These are phyloP conservation scores for Phallus indusiatus DNA, from an alignment of 768 basidiomycete genomes.

Conservation along the genomic window DNA sequence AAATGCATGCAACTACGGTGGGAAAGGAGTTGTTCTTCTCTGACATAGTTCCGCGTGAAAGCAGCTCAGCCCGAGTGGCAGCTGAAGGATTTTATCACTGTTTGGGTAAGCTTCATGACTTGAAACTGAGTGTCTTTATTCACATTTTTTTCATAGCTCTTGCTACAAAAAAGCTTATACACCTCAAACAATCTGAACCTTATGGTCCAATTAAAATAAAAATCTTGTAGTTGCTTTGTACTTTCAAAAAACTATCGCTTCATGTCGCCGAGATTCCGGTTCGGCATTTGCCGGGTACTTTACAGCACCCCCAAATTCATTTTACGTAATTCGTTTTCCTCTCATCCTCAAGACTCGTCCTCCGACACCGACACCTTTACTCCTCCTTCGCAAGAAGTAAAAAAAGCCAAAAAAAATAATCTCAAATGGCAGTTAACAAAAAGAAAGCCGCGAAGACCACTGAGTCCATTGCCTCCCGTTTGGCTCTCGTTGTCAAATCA, in stretches of 20 bases:
- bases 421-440: conserved; percentile 84
- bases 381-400: neutral
- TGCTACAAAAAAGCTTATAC: conserved; percentile 63
- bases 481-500: conserved; percentile 96
- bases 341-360: neutral
- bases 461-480: conserved; percentile 87
- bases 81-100: conserved; percentile 81
- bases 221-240: conserved; percentile 23
- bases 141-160: conserved; percentile 39
- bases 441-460: conserved; percentile 91
- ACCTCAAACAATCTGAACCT: conserved; percentile 47
- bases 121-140: neutral
- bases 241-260: neutral
- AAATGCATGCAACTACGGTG: conserved; percentile 56
- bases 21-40: conserved; percentile 47
- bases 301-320: neutral
- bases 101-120: conserved; percentile 41
- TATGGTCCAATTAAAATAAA: conserved; percentile 45
- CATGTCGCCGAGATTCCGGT: neutral
- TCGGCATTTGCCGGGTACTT: conserved; percentile 5
- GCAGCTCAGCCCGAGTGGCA: conserved; percentile 69
- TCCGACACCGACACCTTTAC: conserved; percentile 3
- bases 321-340: neutral
- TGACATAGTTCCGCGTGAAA: conserved; percentile 50
- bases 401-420: neutral